Conservation (phyloP, 2,329 filamentous ascomycete species). For the Colletotrichum liaoningense region DNA sequence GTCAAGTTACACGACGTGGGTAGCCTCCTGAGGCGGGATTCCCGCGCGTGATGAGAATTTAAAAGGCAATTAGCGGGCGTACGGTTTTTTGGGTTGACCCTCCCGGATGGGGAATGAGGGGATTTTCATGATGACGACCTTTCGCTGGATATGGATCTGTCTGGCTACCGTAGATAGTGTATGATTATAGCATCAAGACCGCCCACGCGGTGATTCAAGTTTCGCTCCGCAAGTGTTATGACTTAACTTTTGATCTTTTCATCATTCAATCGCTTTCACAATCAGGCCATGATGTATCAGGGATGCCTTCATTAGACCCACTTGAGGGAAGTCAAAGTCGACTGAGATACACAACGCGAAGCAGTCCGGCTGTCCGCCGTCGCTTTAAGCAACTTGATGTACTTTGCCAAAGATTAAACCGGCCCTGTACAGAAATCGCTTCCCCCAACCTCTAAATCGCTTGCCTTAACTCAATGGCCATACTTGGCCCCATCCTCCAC, state of each 20-base stretch:
- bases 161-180: neutral
- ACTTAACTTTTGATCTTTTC: neutral
- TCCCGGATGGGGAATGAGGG: neutral
- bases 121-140: neutral
- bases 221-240: neutral
- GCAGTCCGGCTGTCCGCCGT: neutral
- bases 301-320: neutral
- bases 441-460: too few relatives aligned
- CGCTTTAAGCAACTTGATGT: neutral
- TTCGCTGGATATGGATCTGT: neutral
- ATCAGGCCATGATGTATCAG: neutral
- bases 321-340: neutral
- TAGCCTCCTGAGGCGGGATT: conserved; percentile 41
- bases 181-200: conserved; percentile 16
- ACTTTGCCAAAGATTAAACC: neutral
- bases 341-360: neutral
- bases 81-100: neutral
- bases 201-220: neutral
- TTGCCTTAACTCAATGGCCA: neutral
- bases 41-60: neutral
- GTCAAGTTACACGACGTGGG: conserved; percentile 50
- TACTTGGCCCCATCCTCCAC: neutral
- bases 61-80: neutral
- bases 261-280: neutral
- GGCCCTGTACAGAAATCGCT: neutral